Conservation (phyloP, 352 stramenopile genomes). For the Phytophthora europaea region DNA sequence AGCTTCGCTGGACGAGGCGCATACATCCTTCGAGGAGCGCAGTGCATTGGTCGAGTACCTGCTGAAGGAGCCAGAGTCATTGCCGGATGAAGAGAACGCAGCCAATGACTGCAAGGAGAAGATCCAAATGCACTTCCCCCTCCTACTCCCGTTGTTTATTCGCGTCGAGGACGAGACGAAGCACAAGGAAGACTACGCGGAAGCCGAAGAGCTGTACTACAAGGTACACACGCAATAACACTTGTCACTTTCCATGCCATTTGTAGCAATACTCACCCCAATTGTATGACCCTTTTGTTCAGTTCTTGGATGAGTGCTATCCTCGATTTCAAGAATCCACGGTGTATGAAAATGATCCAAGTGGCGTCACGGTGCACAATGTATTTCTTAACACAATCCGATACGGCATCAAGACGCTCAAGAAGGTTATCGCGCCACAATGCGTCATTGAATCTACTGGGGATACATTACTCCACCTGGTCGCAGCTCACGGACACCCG, state of each 20-base stretch:
- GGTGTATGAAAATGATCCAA: conserved; percentile 49
- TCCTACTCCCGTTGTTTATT: conserved; percentile 49
- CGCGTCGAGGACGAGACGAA: conserved; percentile 47
- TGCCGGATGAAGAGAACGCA: conserved; percentile 50
- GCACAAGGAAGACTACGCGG: conserved; percentile 42
- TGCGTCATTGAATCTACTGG: conserved; percentile 58
- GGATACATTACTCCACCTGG: conserved; percentile 58
- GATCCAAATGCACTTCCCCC: conserved; percentile 48
- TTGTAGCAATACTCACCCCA: background rate
- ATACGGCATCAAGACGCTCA: conserved; percentile 44
- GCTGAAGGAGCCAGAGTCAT: conserved; percentile 41
- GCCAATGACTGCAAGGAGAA: conserved; percentile 49
- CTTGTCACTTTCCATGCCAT: background rate
- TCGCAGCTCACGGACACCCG: conserved; percentile 47
- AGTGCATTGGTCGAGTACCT: conserved; percentile 47
- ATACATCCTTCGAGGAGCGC: conserved; percentile 39
- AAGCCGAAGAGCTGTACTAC: conserved; percentile 53
- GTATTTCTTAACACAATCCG: conserved; percentile 49
- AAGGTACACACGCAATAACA: conserved; percentile 27
- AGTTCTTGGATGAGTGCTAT: conserved; percentile 53
- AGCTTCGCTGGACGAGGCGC: conserved; percentile 34
- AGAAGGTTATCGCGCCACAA: conserved; percentile 50
- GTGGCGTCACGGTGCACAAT: conserved; percentile 52
- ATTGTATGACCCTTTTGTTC: background rate
- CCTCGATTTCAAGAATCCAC: conserved; percentile 40